Percentiles rank a stretch among this genome's conserved stretches.
Conservation (phyloP, 495 filamentous ascomycete genomes). For the Rhypophila decipiens region DNA sequence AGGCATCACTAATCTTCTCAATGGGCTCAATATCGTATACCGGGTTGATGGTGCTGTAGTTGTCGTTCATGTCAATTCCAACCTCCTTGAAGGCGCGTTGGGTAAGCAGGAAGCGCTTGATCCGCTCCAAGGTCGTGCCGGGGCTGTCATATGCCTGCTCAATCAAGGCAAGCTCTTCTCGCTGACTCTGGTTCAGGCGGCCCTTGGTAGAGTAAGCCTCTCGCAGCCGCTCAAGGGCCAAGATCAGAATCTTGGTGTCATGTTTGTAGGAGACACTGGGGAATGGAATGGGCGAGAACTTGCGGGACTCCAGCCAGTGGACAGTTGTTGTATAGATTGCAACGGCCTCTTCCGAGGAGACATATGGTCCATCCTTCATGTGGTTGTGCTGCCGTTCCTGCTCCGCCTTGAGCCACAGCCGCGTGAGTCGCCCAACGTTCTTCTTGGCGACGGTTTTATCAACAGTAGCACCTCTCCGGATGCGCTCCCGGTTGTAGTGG, state of each 20-base stretch:
- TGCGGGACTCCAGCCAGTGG: slow-evolving; percentile 96
- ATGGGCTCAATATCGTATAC: slow-evolving; percentile 99
- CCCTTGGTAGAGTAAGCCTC: slow-evolving; percentile 99
- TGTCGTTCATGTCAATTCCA: slow-evolving; percentile 99
- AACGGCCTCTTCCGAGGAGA: slow-evolving; percentile 96
- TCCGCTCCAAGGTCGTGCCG: slow-evolving; percentile 89
- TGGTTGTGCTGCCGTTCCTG: slow-evolving; percentile 99
- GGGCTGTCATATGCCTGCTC: slow-evolving; percentile 99
- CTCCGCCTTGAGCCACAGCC: slow-evolving; percentile 96
- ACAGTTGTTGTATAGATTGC: slow-evolving; percentile 99
- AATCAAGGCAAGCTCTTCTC: slow-evolving; percentile 94
- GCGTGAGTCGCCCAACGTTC: slow-evolving; percentile 90
- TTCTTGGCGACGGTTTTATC: slow-evolving; percentile 99
- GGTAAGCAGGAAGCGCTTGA: slow-evolving; percentile 96
- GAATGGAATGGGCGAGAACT: slow-evolving; percentile 98
- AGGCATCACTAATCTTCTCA: slow-evolving; percentile 99
- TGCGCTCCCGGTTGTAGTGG: slow-evolving; percentile 97
- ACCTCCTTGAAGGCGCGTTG: slow-evolving; percentile 99
- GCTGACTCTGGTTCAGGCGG: slow-evolving; percentile 92
- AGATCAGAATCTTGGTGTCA: slow-evolving; percentile 97
- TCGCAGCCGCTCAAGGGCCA: slow-evolving; percentile 87
- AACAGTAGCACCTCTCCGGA: slow-evolving; percentile 90
- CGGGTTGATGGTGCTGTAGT: slow-evolving; percentile 97
- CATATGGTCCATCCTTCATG: slow-evolving; percentile 98
- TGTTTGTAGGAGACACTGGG: slow-evolving; percentile 99